Evolutionary conservation across 306 rosid genomes (phyloP).

Genomic region (Lathyrus tuberosus): DNA sequence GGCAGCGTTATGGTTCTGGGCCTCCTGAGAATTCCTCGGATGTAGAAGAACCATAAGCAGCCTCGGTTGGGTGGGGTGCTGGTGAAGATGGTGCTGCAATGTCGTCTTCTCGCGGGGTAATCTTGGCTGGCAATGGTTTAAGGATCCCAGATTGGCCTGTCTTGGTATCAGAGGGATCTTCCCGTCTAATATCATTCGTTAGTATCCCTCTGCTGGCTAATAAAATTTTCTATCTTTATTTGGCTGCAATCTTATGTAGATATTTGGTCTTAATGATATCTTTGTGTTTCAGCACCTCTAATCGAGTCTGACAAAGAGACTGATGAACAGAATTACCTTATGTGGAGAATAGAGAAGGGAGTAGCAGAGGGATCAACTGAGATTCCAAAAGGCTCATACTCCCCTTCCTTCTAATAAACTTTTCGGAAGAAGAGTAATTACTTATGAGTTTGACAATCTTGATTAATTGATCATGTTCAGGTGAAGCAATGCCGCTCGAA

Average conservation of each 20-base stretch:
- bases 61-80: constrained; percentile 89
- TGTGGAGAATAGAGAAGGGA: constrained; percentile 82
- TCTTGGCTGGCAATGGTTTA: constrained; percentile 87
- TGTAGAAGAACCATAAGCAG: constrained; percentile 78
- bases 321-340: constrained; percentile 69
- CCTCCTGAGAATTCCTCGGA: constrained; percentile 47
- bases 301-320: constrained; percentile 78
- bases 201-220: constrained; percentile 44
- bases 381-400: constrained; percentile 74
- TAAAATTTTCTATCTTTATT: constrained; percentile 33
- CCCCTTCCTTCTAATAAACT: constrained; percentile 31
- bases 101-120: constrained; percentile 64
- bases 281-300: constrained; percentile 71
- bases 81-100: constrained; percentile 56
- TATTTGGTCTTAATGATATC: not conserved
- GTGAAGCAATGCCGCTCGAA: constrained; percentile 90
- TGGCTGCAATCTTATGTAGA: constrained; percentile 19
- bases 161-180: constrained; percentile 95
- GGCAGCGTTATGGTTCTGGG: constrained; percentile 79
- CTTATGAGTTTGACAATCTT: constrained; percentile 16
- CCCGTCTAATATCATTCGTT: constrained; percentile 70
- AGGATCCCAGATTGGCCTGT: constrained; percentile 79
- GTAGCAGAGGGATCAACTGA: constrained; percentile 92
- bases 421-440: not conserved
- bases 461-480: constrained; percentile 47